Conservation (phyloP, 495 filamentous ascomycete genomes). For the Penicillium canescens region DNA sequence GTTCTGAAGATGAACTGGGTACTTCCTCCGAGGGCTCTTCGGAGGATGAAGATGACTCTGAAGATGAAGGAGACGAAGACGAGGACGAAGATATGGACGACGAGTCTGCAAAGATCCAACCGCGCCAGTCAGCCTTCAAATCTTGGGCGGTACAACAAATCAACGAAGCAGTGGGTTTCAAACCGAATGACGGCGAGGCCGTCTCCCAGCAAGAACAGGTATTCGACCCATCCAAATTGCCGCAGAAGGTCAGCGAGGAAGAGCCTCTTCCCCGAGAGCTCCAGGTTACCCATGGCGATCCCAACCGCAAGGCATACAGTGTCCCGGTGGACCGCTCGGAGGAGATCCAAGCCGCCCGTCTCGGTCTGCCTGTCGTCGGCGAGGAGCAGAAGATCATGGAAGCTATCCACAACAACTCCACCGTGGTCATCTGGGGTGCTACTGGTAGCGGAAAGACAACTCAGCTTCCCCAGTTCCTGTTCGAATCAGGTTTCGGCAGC, state of each 20-base stretch:
- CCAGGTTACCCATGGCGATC: conserved; percentile 58
- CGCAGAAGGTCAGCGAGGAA: conserved; percentile 57
- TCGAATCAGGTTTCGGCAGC: conserved; percentile 89
- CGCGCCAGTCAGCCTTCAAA: conserved; percentile 77
- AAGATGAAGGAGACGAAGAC: conserved; percentile 25
- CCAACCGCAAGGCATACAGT: conserved; percentile 70
- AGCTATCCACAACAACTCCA: conserved; percentile 84
- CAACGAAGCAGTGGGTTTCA: conserved; percentile 70
- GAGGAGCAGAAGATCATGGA: conserved; percentile 99
- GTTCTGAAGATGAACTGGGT: conserved; percentile 18
- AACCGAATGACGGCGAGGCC: conserved; percentile 42
- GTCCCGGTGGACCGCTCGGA: conserved; percentile 68
- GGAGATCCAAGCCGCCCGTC: conserved; percentile 73
- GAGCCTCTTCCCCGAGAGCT: conserved; percentile 79
- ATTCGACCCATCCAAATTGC: conserved; percentile 27
- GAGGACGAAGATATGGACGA: conserved; percentile 21
- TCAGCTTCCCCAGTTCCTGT: conserved; percentile 93
- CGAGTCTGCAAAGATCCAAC: conserved; percentile 36
- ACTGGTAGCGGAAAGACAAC: conserved; percentile 98
- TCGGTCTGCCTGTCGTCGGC: conserved; percentile 85
- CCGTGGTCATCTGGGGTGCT: conserved; percentile 90
- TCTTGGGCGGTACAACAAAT: conserved; percentile 85
- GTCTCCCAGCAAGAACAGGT: conserved; percentile 29
- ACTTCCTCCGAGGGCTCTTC: conserved; percentile 22
- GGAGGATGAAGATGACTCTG: conserved; percentile 25